Evolutionary conservation across 192 early-diverging fungal species (phyloP).

Genomic region (Coemansia sp.): DNA sequence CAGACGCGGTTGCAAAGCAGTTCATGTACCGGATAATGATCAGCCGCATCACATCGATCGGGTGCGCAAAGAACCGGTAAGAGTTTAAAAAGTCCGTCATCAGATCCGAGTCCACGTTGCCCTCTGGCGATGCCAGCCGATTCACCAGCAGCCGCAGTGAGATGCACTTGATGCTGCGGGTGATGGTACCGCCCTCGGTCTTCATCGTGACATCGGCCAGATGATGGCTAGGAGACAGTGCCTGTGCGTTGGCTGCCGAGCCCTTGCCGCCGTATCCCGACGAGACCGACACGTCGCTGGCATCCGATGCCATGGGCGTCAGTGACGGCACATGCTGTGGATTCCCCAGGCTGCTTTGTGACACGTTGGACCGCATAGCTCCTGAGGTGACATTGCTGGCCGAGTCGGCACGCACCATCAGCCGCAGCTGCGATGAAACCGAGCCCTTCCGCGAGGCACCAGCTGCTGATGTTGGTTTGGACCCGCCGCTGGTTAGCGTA

Average conservation of each 20-base stretch:
- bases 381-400: constrained; percentile 1
- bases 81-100: constrained; percentile 61
- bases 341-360: constrained; percentile 21
- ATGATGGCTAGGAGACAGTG: constrained; percentile 23
- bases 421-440: constrained; percentile 45
- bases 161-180: constrained; percentile 45
- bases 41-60: constrained; percentile 62
- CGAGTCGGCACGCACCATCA: constrained; percentile 36
- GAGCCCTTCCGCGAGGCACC: constrained; percentile 39
- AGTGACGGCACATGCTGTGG: constrained; percentile 11
- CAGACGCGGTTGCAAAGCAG: constrained; percentile 28
- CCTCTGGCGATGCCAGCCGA: constrained; percentile 49
- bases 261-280: constrained; percentile 1
- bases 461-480: constrained; percentile 10
- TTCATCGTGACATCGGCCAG: constrained; percentile 46
- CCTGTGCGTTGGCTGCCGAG: constrained; percentile 9
- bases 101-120: constrained; percentile 58
- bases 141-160: constrained; percentile 51
- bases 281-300: constrained; percentile 14
- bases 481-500: constrained; percentile 5
- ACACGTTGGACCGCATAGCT: constrained; percentile 6
- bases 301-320: constrained; percentile 18
- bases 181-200: constrained; percentile 43
- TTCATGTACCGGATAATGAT: constrained; percentile 61
- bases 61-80: constrained; percentile 63